These are phyloP conservation scores for Nannochloris sp. DNA, from an alignment of 139 green algal species.

Conservation along the genomic window DNA sequence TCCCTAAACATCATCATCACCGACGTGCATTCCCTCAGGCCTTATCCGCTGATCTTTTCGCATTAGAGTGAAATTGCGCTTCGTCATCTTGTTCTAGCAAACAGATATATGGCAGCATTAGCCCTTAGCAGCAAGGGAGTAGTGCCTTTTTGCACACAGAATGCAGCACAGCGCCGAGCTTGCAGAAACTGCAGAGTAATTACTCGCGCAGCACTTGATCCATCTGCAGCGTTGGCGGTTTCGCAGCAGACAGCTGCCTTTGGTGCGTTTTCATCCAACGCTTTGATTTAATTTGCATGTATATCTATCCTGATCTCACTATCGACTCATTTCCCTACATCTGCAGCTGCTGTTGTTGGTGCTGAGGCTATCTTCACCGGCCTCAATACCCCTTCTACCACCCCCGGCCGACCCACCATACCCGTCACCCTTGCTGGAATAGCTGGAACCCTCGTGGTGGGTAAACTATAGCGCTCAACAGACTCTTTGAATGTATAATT, in stretches of 20 bases:
- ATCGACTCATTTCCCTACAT: background rate
- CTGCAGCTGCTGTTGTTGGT: conserved; percentile 23
- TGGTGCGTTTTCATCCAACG: conserved; percentile 10
- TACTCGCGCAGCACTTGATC: conserved; percentile 15
- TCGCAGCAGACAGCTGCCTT: conserved; percentile 46
- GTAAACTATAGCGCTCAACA: background rate
- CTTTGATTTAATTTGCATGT: background rate
- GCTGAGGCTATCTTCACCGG: conserved; percentile 23
- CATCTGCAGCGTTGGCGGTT: conserved; percentile 19
- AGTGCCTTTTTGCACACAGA: too few species aligned
- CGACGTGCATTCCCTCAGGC: too few species aligned
- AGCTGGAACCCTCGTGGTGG: conserved; percentile 13
- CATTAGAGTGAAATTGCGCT: too few species aligned
- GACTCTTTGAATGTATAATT: too few species aligned
- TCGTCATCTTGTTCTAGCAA: too few species aligned
- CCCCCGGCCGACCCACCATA: conserved; percentile 13
- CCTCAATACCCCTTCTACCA: background rate
- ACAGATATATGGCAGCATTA: too few species aligned
- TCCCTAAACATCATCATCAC: too few species aligned
- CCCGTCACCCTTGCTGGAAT: conserved; percentile 7
- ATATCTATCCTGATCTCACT: background rate
- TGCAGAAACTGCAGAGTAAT: too few species aligned
- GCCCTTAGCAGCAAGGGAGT: too few species aligned
- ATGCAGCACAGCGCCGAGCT: too few species aligned
- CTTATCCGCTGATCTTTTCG: too few species aligned